Percentiles rank a stretch among this genome's conserved stretches.
phyloP scores from a whole-genome alignment of 78 protist genomes.

The Monosiga brevicollis region DNA sequence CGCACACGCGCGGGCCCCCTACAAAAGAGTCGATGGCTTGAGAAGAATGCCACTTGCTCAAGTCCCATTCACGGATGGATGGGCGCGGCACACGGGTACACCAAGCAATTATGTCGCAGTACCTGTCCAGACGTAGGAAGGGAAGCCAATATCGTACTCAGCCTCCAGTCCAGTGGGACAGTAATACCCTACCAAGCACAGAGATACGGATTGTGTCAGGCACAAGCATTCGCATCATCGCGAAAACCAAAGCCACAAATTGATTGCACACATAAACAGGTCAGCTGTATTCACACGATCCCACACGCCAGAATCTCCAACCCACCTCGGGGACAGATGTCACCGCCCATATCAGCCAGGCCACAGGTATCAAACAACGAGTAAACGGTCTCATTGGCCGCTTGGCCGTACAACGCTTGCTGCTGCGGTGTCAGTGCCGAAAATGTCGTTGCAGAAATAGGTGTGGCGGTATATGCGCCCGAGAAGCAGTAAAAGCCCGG shows the following conservation, averaged over 20 bases:
- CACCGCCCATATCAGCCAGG: neutral
- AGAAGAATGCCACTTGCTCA: neutral
- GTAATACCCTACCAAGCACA: constrained; percentile 13
- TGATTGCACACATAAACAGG: too few species aligned
- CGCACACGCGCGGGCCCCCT: constrained; percentile 14
- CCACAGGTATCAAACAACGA: neutral
- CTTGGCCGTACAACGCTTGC: neutral
- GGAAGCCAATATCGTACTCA: neutral
- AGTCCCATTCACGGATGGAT: neutral
- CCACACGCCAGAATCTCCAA: neutral
- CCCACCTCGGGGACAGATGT: neutral
- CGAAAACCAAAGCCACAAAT: constrained; percentile 2
- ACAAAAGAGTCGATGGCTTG: neutral
- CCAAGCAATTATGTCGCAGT: neutral
- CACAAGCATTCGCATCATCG: neutral
- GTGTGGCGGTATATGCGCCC: neutral
- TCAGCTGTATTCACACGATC: neutral
- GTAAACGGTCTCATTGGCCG: neutral
- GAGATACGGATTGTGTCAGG: constrained; percentile 1
- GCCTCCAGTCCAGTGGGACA: constrained; percentile 7
- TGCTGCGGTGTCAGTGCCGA: neutral
- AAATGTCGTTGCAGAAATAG: neutral
- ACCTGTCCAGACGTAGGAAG: neutral
- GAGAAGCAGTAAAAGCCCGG: constrained; percentile 25
- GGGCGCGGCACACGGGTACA: neutral